phyloP scores from a whole-genome alignment of 345 rosid genomes.

The Aquilaria yunnanensis region DNA sequence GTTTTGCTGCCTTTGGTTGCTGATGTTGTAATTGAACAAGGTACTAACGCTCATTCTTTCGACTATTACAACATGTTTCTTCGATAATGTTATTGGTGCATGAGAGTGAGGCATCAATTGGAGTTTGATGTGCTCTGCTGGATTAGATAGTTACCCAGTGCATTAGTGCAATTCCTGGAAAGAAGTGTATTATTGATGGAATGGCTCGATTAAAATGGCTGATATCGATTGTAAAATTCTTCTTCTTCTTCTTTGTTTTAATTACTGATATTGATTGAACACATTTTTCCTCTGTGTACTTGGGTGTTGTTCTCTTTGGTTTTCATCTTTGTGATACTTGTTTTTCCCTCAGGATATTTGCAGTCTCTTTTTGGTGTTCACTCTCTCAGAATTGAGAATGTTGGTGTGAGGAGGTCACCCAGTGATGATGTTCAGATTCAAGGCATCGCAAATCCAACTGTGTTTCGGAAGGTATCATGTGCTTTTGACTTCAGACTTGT shows the following conservation, averaged over 20 bases:
- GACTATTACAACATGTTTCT: too few relatives aligned
- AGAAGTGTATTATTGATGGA: too few relatives aligned
- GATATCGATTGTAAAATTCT: too few relatives aligned
- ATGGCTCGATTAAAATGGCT: too few relatives aligned
- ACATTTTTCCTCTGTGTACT: not conserved
- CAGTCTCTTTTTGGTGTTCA: constrained; percentile 67
- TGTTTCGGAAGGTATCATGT: constrained; percentile 52
- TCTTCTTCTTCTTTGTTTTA: not conserved
- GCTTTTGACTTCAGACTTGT: not conserved
- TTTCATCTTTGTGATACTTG: constrained; percentile 2
- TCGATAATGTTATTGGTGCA: too few relatives aligned
- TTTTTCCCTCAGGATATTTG: constrained; percentile 46
- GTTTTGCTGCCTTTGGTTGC: constrained; percentile 55
- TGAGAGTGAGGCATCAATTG: too few relatives aligned
- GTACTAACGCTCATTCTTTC: constrained; percentile 12
- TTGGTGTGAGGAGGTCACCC: constrained; percentile 56
- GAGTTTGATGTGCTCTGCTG: too few relatives aligned
- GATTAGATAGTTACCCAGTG: too few relatives aligned
- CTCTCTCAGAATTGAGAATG: constrained; percentile 66
- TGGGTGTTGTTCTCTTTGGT: constrained; percentile 3
- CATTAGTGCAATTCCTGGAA: too few relatives aligned
- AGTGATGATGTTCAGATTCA: constrained; percentile 66
- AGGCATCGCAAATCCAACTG: constrained; percentile 56
- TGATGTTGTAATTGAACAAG: constrained; percentile 63
- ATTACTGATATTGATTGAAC: not conserved